phyloP scores from a whole-genome alignment of 495 filamentous ascomycete species.

The Tuber microsphaerosporum region DNA sequence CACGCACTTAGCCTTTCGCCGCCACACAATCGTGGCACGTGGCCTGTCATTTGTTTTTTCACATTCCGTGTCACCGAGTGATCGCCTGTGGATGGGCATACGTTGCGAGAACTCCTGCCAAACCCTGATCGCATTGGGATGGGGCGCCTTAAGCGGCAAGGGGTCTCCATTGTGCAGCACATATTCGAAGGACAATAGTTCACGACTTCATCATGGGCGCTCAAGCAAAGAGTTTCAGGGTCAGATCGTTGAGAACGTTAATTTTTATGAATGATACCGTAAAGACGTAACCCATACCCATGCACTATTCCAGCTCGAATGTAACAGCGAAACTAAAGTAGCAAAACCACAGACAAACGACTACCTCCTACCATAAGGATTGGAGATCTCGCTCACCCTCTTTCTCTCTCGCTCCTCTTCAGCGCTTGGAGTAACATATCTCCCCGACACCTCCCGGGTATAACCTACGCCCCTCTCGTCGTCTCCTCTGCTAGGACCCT shows the following conservation, averaged over 20 bases:
- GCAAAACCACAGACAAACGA: not conserved
- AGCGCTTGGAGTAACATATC: slow-evolving; percentile 15
- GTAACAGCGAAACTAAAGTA: not conserved
- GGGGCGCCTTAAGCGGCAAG: not conserved
- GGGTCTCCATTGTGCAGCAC: not conserved
- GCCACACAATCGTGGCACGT: not conserved
- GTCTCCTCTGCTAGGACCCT: slow-evolving; percentile 15
- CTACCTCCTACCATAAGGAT: slow-evolving; percentile 35
- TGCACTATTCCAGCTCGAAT: not conserved
- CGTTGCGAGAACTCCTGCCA: not conserved
- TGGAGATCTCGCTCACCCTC: slow-evolving; percentile 24
- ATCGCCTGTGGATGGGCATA: not conserved
- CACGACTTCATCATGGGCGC: not conserved
- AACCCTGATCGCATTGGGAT: not conserved
- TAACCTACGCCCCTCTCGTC: slow-evolving; percentile 25
- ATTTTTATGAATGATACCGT: not conserved
- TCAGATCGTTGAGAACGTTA: not conserved
- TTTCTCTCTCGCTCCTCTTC: slow-evolving; percentile 22
- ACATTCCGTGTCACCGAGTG: not conserved
- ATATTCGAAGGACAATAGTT: not conserved
- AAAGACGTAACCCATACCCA: not conserved
- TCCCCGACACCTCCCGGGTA: slow-evolving; percentile 28
- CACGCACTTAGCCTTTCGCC: not conserved
- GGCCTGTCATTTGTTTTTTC: not conserved
- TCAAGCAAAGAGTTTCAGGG: not conserved